Evolutionary conservation across 1,284 basidiomycete species (phyloP).

Genomic region (Ceratobasidium sp.): DNA sequence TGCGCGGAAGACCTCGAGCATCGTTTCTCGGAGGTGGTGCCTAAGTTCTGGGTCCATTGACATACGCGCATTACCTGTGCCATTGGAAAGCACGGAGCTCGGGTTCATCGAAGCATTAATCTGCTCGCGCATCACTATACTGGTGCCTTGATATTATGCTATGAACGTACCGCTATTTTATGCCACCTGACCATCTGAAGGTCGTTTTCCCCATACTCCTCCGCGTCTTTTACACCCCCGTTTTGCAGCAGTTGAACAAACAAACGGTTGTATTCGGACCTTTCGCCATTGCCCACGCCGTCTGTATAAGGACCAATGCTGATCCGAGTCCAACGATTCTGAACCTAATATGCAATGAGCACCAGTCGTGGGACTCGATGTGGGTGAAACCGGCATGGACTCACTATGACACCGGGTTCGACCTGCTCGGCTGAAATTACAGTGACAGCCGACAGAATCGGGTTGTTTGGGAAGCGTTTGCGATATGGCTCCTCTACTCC

Average conservation of each 20-base stretch:
- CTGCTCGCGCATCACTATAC: conserved; percentile 34
- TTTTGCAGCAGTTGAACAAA: conserved; percentile 53
- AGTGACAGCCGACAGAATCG: conserved; percentile 57
- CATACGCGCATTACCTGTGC: conserved; percentile 56
- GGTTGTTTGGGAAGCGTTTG: conserved; percentile 52
- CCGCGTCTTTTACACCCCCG: conserved; percentile 57
- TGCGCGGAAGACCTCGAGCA: conserved; percentile 57
- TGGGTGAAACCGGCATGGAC: not conserved
- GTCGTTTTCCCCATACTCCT: conserved; percentile 54
- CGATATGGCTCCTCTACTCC: conserved; percentile 58
- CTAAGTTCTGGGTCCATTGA: conserved; percentile 54
- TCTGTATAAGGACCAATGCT: conserved; percentile 56
- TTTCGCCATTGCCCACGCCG: conserved; percentile 44
- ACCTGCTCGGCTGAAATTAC: conserved; percentile 58
- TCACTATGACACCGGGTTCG: conserved; percentile 53
- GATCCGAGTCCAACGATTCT: conserved; percentile 60
- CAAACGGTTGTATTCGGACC: conserved; percentile 34
- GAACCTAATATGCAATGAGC: conserved; percentile 46
- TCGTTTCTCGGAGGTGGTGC: conserved; percentile 55
- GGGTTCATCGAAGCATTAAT: conserved; percentile 60
- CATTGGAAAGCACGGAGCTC: conserved; percentile 57
- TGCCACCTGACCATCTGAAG: conserved; percentile 60
- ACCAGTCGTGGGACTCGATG: not conserved
- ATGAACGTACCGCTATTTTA: conserved; percentile 53
- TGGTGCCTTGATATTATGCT: not conserved